Conservation (phyloP, 768 basidiomycete genomes). For the Clavulina sp. region DNA sequence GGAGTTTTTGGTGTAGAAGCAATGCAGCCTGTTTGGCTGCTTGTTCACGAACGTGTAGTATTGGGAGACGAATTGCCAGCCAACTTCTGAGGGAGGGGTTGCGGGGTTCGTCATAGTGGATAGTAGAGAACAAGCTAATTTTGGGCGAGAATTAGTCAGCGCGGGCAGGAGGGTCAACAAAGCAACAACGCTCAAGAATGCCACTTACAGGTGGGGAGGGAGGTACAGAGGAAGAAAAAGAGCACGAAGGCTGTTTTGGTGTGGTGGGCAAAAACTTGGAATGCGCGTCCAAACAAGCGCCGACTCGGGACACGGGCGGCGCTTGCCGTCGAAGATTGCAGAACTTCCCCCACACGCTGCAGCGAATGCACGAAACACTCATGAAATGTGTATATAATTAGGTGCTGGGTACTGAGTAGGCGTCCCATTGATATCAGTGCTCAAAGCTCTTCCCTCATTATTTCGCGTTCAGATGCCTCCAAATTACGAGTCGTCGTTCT, state of each 20-base stretch:
- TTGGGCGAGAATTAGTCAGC: background rate
- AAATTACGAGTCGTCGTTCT: too few species aligned
- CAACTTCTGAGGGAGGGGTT: constrained; percentile 56
- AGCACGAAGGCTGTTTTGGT: background rate
- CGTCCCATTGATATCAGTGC: too few species aligned
- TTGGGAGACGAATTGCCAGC: constrained; percentile 98
- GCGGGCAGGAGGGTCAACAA: background rate
- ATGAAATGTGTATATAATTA: too few species aligned
- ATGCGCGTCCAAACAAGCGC: too few species aligned
- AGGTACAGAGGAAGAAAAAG: background rate
- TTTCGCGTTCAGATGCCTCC: too few species aligned
- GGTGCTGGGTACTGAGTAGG: too few species aligned
- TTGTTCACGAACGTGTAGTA: constrained; percentile 99
- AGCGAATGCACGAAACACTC: too few species aligned
- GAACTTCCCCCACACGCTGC: too few species aligned
- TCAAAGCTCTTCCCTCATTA: too few species aligned
- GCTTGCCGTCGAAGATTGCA: too few species aligned
- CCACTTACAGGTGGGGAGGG: background rate
- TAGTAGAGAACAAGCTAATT: background rate
- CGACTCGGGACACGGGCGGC: too few species aligned
- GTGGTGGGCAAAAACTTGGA: background rate
- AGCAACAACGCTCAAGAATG: too few species aligned
- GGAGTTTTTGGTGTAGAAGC: constrained; percentile 96
- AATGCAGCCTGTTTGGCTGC: constrained; percentile 88
- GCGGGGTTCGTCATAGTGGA: constrained; percentile 8